phyloP scores from a whole-genome alignment of 768 basidiomycete genomes.

The Galerina marginata region DNA sequence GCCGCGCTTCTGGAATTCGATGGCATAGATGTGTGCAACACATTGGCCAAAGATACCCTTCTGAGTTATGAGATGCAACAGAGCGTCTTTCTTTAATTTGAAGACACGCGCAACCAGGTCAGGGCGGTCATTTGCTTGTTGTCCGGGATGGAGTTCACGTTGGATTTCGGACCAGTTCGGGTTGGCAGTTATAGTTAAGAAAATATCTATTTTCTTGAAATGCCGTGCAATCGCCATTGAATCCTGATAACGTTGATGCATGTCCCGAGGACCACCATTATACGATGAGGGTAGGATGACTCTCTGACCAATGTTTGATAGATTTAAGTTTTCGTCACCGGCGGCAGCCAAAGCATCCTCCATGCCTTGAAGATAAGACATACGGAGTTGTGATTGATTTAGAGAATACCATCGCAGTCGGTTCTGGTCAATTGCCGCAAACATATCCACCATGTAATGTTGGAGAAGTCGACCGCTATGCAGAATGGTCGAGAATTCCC shows the following conservation, averaged over 20 bases:
- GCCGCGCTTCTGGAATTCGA: slow-evolving; percentile 64
- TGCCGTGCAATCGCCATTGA: too few relatives aligned
- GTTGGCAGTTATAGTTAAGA: too few relatives aligned
- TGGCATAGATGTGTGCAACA: slow-evolving; percentile 52
- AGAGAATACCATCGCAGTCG: slow-evolving; percentile 34
- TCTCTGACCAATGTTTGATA: too few relatives aligned
- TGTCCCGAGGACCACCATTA: too few relatives aligned
- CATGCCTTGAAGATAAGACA: slow-evolving; percentile 31
- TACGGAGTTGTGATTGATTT: slow-evolving; percentile 41
- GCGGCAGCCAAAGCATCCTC: slow-evolving; percentile 32
- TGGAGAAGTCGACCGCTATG: slow-evolving; percentile 45
- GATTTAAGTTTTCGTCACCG: slow-evolving; percentile 25
- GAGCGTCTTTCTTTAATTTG: slow-evolving; percentile 40
- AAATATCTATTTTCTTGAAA: too few relatives aligned
- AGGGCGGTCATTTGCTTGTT: too few relatives aligned
- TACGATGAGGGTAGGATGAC: too few relatives aligned
- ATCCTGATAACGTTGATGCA: too few relatives aligned
- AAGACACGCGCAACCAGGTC: too few relatives aligned
- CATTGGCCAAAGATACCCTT: slow-evolving; percentile 45
- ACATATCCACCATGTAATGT: slow-evolving; percentile 44
- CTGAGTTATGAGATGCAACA: slow-evolving; percentile 39
- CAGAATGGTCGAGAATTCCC: slow-evolving; percentile 39
- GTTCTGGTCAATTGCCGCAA: slow-evolving; percentile 42
- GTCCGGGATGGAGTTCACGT: too few relatives aligned
- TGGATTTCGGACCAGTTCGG: too few relatives aligned